phyloP scores from a whole-genome alignment of 768 basidiomycete species.

The Pulveroboletus sp. region DNA sequence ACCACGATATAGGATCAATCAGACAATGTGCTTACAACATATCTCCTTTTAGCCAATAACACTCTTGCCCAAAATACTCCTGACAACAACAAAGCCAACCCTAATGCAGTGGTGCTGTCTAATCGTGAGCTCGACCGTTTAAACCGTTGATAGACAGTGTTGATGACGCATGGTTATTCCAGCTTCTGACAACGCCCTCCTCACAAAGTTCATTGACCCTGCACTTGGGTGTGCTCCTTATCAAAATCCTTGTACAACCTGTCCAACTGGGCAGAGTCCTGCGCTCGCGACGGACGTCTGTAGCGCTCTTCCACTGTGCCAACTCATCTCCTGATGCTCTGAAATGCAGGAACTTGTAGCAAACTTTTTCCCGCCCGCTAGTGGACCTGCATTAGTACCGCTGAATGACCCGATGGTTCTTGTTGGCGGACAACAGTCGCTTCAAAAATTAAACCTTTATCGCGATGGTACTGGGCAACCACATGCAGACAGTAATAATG shows the following conservation, averaged over 20 bases:
- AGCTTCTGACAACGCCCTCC: slow-evolving; percentile 26
- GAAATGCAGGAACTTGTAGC: slow-evolving; percentile 20
- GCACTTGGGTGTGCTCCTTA: slow-evolving; percentile 21
- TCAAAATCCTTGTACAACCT: slow-evolving; percentile 26
- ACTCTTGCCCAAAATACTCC: slow-evolving; percentile 28
- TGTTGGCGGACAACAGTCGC: slow-evolving; percentile 20
- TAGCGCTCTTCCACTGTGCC: background rate
- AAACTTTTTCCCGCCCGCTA: slow-evolving; percentile 20
- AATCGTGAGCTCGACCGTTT: slow-evolving; percentile 13
- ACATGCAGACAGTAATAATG: slow-evolving; percentile 19
- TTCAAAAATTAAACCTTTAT: slow-evolving; percentile 26
- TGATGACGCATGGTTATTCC: background rate
- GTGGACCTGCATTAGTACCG: slow-evolving; percentile 23
- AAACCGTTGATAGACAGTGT: background rate
- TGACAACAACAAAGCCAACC: slow-evolving; percentile 21
- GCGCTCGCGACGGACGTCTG: slow-evolving; percentile 24
- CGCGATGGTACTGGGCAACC: slow-evolving; percentile 26
- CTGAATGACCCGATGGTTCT: slow-evolving; percentile 26
- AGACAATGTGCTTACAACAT: slow-evolving; percentile 26
- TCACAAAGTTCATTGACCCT: slow-evolving; percentile 25
- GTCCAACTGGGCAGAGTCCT: slow-evolving; percentile 14
- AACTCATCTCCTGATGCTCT: background rate
- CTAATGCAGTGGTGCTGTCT: slow-evolving; percentile 18
- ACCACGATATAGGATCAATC: slow-evolving; percentile 21
- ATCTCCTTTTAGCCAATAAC: slow-evolving; percentile 19